These are phyloP conservation scores for Protomyces arabidopsidicola DNA, from an alignment of 1,139 yeast species.

Conservation along the genomic window DNA sequence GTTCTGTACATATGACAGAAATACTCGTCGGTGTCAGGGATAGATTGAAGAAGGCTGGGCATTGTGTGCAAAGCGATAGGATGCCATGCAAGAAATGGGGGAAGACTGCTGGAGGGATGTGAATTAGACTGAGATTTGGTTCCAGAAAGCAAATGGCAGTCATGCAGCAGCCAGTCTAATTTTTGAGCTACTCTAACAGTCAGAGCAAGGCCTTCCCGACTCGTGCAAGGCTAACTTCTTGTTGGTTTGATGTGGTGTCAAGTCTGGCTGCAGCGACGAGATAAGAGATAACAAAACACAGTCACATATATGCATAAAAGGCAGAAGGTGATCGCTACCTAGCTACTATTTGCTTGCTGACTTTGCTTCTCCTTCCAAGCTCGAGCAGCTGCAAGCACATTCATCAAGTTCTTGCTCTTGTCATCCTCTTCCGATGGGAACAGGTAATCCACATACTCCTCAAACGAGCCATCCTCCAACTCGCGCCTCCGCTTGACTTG, in stretches of 20 bases:
- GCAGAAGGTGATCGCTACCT: too few species aligned
- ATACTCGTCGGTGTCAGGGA: constrained; percentile 57
- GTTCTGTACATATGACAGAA: constrained; percentile 50
- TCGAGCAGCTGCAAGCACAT: constrained; percentile 24
- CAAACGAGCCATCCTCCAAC: constrained; percentile 48
- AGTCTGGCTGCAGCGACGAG: neutral
- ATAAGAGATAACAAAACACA: neutral
- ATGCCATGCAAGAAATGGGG: constrained; percentile 27
- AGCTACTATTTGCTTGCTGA: neutral
- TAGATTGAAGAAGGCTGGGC: constrained; percentile 47
- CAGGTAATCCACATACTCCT: constrained; percentile 54
- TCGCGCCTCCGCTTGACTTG: constrained; percentile 49
- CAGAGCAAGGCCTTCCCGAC: too few species aligned
- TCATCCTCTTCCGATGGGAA: constrained; percentile 57
- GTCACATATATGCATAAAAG: neutral
- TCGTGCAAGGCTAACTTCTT: too few species aligned
- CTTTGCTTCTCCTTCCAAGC: constrained; percentile 28
- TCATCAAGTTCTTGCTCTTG: constrained; percentile 26
- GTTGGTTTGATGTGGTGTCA: too few species aligned
- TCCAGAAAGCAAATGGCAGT: constrained; percentile 15
- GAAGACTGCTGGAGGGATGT: constrained; percentile 26
- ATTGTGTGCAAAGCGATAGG: constrained; percentile 9
- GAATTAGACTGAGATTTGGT: constrained; percentile 18
- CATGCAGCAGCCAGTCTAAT: neutral
- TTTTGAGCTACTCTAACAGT: too few species aligned